Conservation (phyloP, 75 land plant species). For the Ceratopteris richardii region DNA sequence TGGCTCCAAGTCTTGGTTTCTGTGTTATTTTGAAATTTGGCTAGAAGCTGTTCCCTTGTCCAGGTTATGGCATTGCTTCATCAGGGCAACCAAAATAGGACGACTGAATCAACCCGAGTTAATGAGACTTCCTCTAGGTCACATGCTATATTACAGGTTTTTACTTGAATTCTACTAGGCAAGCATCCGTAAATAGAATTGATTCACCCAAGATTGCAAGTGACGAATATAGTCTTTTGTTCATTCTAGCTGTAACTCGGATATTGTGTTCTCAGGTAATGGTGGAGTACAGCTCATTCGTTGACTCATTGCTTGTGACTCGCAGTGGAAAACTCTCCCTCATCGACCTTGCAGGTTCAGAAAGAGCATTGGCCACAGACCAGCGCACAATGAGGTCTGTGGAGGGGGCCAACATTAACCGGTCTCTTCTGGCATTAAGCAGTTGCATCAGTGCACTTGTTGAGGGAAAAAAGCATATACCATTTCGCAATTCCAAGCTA, state of each 20-base stretch:
- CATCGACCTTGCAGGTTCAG: slow-evolving; percentile 29
- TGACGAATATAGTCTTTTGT: background rate
- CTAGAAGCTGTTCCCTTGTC: background rate
- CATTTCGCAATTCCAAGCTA: slow-evolving; percentile 25
- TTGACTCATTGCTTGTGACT: slow-evolving; percentile 6
- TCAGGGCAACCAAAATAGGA: slow-evolving; percentile 15
- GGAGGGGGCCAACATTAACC: slow-evolving; percentile 29
- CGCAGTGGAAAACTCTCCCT: slow-evolving; percentile 21
- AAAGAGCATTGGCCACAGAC: slow-evolving; percentile 28
- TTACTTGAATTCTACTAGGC: background rate
- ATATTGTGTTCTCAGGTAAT: slow-evolving; percentile 7
- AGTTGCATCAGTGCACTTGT: slow-evolving; percentile 29
- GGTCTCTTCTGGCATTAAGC: slow-evolving; percentile 21
- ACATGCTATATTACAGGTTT: slow-evolving; percentile 26
- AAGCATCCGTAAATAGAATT: background rate
- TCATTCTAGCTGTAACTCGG: background rate
- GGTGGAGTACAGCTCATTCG: slow-evolving; percentile 8
- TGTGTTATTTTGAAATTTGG: background rate
- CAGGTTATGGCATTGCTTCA: slow-evolving; percentile 29
- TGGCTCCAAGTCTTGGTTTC: background rate
- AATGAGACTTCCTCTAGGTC: slow-evolving; percentile 32
- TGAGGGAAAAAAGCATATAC: slow-evolving; percentile 23
- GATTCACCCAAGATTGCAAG: too few species aligned
- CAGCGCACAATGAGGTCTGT: slow-evolving; percentile 15
- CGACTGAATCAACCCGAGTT: slow-evolving; percentile 17